Evolutionary conservation across 352 stramenopile genomes (phyloP).

Genomic region (Pythium aphanidermatum): DNA sequence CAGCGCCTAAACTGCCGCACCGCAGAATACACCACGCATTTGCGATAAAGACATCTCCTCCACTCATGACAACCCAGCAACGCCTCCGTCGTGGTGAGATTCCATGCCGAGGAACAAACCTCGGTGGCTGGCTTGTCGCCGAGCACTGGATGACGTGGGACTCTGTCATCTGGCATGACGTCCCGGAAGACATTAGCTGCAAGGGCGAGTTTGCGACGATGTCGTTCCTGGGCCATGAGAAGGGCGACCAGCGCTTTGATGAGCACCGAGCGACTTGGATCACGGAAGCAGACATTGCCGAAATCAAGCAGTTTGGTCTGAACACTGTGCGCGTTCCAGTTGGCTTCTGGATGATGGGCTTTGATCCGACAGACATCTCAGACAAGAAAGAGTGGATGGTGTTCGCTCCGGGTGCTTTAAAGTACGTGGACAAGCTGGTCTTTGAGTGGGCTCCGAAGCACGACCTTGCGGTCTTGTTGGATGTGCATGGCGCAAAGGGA

Average conservation of each 20-base stretch:
- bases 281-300: slow-evolving; percentile 56
- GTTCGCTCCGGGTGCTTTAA: slow-evolving; percentile 36
- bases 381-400: slow-evolving; percentile 36
- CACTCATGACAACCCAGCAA: slow-evolving; percentile 16
- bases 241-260: slow-evolving; percentile 56
- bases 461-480: slow-evolving; percentile 63
- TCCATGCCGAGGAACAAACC: slow-evolving; percentile 62
- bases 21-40: too few species aligned
- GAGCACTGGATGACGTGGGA: slow-evolving; percentile 83
- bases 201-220: slow-evolving; percentile 54
- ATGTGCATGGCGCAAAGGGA: slow-evolving; percentile 75
- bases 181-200: slow-evolving; percentile 39
- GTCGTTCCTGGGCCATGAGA: slow-evolving; percentile 34
- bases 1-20: too few species aligned
- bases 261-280: slow-evolving; percentile 77
- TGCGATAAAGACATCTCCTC: too few species aligned
- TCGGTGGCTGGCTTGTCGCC: slow-evolving; percentile 80
- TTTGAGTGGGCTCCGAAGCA: slow-evolving; percentile 64
- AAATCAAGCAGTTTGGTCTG: slow-evolving; percentile 53
- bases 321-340: slow-evolving; percentile 80
- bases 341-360: slow-evolving; percentile 68
- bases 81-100: slow-evolving; percentile 20
- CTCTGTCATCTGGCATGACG: slow-evolving; percentile 77
- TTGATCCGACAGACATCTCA: slow-evolving; percentile 37
- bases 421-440: slow-evolving; percentile 74